Evolutionary conservation across 257 asterid genomes (phyloP).

Genomic region (Nicotiana knightiana): DNA sequence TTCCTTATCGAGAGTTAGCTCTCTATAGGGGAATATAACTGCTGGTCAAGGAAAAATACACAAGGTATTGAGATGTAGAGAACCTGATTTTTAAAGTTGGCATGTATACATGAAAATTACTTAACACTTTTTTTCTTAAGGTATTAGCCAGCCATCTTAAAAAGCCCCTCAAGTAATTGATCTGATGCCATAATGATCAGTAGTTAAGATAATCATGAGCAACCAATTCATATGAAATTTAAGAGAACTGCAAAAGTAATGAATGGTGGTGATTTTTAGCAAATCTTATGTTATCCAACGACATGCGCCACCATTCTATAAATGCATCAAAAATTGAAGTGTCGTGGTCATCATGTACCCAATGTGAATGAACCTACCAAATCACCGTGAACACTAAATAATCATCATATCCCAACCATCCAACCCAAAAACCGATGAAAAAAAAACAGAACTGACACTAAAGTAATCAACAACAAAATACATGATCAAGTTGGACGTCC

Average conservation of each 20-base stretch:
- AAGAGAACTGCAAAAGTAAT: neutral
- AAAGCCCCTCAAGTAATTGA: neutral
- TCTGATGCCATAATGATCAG: neutral
- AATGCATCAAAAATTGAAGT: too few relatives aligned
- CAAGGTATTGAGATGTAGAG: neutral
- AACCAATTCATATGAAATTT: neutral
- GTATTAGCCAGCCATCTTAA: neutral
- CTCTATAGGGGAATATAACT: neutral
- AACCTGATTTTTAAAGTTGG: neutral
- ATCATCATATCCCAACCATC: neutral
- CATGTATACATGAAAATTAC: neutral
- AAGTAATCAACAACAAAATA: neutral
- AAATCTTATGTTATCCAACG: neutral
- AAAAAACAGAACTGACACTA: neutral
- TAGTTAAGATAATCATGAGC: neutral
- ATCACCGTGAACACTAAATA: neutral
- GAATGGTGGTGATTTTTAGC: neutral
- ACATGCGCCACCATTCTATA: neutral
- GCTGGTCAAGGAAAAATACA: neutral
- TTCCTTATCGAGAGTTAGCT: neutral
- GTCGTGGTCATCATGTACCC: neutral
- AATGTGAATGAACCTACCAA: too few relatives aligned
- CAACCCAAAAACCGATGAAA: neutral
- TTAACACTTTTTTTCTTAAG: too few relatives aligned
- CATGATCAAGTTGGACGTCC: too few relatives aligned